Evolutionary conservation across 352 stramenopile genomes (phyloP).

Genomic region (Paralagenidium karlingii): DNA sequence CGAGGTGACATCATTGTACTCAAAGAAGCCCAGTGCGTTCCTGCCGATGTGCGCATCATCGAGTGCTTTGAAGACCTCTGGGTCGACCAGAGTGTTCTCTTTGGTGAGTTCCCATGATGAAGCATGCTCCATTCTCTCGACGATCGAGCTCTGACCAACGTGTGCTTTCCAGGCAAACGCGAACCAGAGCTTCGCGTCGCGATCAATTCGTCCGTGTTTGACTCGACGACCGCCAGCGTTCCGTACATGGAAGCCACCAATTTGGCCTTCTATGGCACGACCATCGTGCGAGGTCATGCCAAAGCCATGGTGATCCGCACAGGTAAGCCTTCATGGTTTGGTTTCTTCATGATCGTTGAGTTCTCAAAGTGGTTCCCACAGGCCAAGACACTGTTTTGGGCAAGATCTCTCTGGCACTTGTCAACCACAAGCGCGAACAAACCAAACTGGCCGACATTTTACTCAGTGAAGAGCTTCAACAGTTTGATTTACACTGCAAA

Average conservation of each 20-base stretch:
- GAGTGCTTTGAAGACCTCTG: conserved; percentile 32
- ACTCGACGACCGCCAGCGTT: conserved; percentile 15
- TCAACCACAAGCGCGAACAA: conserved; percentile 10
- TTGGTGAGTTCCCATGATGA: conserved; percentile 3
- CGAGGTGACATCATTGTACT: conserved; percentile 30
- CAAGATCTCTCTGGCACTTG: conserved; percentile 18
- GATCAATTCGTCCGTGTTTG: conserved; percentile 28
- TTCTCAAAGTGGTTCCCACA: neutral
- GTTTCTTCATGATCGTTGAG: neutral
- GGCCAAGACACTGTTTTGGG: conserved; percentile 30
- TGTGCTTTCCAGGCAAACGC: conserved; percentile 3
- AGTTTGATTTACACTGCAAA: conserved; percentile 27
- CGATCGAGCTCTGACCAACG: no score
- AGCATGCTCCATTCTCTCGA: no score
- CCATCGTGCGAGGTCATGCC: conserved; percentile 17
- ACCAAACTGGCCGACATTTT: conserved; percentile 13
- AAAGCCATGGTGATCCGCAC: conserved; percentile 39
- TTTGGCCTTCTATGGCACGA: conserved; percentile 39
- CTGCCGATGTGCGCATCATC: conserved; percentile 31
- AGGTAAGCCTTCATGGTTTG: conserved; percentile 1
- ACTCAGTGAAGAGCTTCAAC: conserved; percentile 23
- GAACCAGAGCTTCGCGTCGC: conserved; percentile 11
- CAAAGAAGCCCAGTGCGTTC: conserved; percentile 32
- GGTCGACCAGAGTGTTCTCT: conserved; percentile 24
- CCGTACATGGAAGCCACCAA: conserved; percentile 36